These are phyloP conservation scores for Elsinoe necatrix DNA, from an alignment of 2,329 filamentous ascomycete genomes.

Conservation along the genomic window DNA sequence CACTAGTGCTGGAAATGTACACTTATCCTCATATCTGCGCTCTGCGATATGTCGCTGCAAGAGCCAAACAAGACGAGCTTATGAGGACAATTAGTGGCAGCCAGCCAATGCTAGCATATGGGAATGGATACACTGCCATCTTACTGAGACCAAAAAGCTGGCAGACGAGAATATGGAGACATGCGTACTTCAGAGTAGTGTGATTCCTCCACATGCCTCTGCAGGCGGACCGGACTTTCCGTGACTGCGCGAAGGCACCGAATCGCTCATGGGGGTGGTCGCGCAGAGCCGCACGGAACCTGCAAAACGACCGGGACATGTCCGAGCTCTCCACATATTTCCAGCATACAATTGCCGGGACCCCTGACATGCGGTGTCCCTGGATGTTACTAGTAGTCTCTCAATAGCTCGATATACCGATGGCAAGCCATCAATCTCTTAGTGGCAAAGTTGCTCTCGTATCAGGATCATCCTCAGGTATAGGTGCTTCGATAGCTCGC, in stretches of 20 bases:
- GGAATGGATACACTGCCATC: background rate
- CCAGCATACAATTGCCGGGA: background rate
- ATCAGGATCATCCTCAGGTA: constrained; percentile 35
- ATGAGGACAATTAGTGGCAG: background rate
- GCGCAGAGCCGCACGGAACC: background rate
- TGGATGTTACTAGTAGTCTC: background rate
- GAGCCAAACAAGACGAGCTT: background rate
- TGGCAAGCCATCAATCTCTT: constrained; percentile 12
- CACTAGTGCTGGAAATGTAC: constrained; percentile 4
- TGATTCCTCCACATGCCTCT: background rate
- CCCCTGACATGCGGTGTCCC: background rate
- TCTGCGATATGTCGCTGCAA: background rate
- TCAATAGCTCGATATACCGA: background rate
- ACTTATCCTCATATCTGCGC: background rate
- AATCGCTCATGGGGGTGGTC: background rate
- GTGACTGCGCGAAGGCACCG: background rate
- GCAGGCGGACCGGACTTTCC: background rate
- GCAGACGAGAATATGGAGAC: background rate
- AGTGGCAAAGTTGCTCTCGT: constrained; percentile 12
- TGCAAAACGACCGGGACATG: background rate
- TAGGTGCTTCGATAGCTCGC: constrained; percentile 41
- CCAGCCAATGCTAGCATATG: background rate
- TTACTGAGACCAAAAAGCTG: no score
- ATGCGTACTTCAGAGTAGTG: background rate
- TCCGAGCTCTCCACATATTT: background rate